These are phyloP conservation scores for Talaromyces nanjingensis DNA, from an alignment of 495 filamentous ascomycete species.

Conservation along the genomic window DNA sequence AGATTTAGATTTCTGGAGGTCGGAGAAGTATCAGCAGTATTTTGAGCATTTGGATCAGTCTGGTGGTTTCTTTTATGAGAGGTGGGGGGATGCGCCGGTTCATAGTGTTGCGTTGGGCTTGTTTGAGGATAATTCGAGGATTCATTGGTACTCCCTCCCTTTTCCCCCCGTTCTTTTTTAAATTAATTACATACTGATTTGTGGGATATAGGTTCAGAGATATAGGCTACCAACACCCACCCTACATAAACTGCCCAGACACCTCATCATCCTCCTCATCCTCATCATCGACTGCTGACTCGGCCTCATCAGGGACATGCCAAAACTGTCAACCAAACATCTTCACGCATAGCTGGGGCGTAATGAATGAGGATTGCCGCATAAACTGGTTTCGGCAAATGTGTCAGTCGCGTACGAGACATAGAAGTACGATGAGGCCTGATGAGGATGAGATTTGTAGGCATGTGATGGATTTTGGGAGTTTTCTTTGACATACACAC, in stretches of 20 bases:
- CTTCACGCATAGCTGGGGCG: slow-evolving; percentile 75
- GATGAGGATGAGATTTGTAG: slow-evolving; percentile 7
- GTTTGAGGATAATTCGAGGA: slow-evolving; percentile 81
- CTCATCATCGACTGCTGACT: background rate
- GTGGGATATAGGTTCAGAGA: slow-evolving; percentile 77
- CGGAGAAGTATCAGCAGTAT: slow-evolving; percentile 85
- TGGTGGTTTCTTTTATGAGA: slow-evolving; percentile 89
- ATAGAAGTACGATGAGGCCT: background rate
- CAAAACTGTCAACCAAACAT: slow-evolving; percentile 76
- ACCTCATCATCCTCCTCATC: slow-evolving; percentile 40
- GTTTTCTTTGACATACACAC: background rate
- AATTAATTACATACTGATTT: slow-evolving; percentile 9
- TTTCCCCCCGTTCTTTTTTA: slow-evolving; percentile 7
- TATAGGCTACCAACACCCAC: slow-evolving; percentile 97
- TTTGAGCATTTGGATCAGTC: slow-evolving; percentile 90
- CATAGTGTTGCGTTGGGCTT: slow-evolving; percentile 92
- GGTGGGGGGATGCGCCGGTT: slow-evolving; percentile 88
- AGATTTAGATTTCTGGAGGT: slow-evolving; percentile 90
- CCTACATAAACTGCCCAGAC: slow-evolving; percentile 97
- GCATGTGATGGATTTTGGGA: background rate
- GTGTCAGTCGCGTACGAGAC: slow-evolving; percentile 28
- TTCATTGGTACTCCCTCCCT: slow-evolving; percentile 69
- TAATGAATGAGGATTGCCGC: slow-evolving; percentile 88
- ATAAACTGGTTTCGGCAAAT: slow-evolving; percentile 95
- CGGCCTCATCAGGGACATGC: slow-evolving; percentile 51